Percentiles rank a stretch among this genome's conserved stretches.
These are phyloP conservation scores for Ceratocystis diversiconidia DNA, from an alignment of 2,329 filamentous ascomycete species.

Conservation along the genomic window DNA sequence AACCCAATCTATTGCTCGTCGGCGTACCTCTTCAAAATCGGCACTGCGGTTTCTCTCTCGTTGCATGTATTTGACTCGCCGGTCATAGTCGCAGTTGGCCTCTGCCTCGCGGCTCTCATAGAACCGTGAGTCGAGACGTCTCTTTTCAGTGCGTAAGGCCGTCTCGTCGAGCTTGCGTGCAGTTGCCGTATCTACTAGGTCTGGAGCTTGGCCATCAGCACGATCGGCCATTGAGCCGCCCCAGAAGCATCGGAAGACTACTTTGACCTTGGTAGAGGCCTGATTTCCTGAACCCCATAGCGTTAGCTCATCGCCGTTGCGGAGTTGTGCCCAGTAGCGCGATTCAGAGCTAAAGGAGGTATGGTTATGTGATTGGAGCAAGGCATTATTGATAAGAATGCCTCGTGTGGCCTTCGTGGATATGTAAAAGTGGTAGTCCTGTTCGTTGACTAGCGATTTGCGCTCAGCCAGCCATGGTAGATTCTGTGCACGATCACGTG, in stretches of 20 bases:
- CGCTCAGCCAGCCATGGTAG: constrained; percentile 26
- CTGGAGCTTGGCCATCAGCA: constrained; percentile 21
- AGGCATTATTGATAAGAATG: constrained; percentile 62
- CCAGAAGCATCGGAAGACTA: constrained; percentile 42
- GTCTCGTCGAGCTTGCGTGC: constrained; percentile 36
- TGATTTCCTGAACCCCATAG: constrained; percentile 45
- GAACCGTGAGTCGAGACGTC: constrained; percentile 29
- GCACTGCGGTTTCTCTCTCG: constrained; percentile 36
- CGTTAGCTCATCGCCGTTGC: constrained; percentile 62
- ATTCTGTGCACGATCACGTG: constrained; percentile 37
- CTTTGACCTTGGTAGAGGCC: constrained; percentile 30
- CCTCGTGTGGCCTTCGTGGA: constrained; percentile 65
- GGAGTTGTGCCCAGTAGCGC: constrained; percentile 50
- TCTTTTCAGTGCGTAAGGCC: constrained; percentile 33
- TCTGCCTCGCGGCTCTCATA: constrained; percentile 30
- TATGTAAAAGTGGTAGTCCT: constrained; percentile 56
- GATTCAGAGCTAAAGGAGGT: constrained; percentile 42
- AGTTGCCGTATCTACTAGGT: constrained; percentile 22
- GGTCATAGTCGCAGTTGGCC: constrained; percentile 32
- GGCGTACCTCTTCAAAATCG: constrained; percentile 35
- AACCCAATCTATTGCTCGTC: constrained; percentile 32
- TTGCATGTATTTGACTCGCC: constrained; percentile 30
- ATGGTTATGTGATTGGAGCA: constrained; percentile 42
- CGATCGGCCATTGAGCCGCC: constrained; percentile 35
- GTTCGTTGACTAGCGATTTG: constrained; percentile 28